phyloP scores from a whole-genome alignment of 805 yeast genomes.

The Wickerhamomyces queroliae region DNA sequence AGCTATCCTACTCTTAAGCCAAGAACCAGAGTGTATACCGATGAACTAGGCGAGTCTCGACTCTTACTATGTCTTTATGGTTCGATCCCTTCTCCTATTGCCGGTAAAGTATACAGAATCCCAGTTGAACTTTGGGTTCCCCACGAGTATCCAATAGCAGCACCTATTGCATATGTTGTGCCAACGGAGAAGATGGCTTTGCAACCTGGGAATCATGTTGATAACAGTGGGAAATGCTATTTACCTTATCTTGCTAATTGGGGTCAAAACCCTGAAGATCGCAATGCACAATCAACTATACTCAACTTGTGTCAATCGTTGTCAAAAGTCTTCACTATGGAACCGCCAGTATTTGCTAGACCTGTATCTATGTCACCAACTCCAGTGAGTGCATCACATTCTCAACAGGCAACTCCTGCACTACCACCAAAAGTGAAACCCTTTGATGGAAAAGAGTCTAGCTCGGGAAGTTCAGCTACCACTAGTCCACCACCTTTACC shows the following conservation, averaged over 20 bases:
- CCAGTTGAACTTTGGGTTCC: constrained; percentile 81
- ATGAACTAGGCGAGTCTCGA: constrained; percentile 50
- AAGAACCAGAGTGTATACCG: constrained; percentile 59
- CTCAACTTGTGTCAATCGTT: constrained; percentile 25
- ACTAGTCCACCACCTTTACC: constrained; percentile 30
- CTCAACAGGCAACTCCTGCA: constrained; percentile 23
- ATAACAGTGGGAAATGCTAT: constrained; percentile 64
- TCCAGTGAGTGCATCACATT: neutral
- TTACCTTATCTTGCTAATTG: constrained; percentile 65
- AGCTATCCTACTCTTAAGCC: constrained; percentile 51
- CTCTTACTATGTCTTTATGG: constrained; percentile 66
- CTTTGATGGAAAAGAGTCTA: neutral
- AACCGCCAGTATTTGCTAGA: constrained; percentile 39
- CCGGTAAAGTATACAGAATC: constrained; percentile 28
- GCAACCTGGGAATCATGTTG: constrained; percentile 60
- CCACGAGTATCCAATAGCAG: constrained; percentile 54
- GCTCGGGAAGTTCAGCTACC: constrained; percentile 5
- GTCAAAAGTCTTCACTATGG: constrained; percentile 29
- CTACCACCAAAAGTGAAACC: constrained; percentile 27
- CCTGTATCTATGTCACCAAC: constrained; percentile 16
- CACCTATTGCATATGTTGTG: constrained; percentile 63
- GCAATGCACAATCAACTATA: constrained; percentile 37
- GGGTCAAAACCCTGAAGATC: constrained; percentile 26
- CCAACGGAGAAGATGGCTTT: constrained; percentile 43
- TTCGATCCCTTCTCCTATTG: constrained; percentile 31